phyloP scores from a whole-genome alignment of 257 asterid genomes.

The Solanum pennellii region DNA sequence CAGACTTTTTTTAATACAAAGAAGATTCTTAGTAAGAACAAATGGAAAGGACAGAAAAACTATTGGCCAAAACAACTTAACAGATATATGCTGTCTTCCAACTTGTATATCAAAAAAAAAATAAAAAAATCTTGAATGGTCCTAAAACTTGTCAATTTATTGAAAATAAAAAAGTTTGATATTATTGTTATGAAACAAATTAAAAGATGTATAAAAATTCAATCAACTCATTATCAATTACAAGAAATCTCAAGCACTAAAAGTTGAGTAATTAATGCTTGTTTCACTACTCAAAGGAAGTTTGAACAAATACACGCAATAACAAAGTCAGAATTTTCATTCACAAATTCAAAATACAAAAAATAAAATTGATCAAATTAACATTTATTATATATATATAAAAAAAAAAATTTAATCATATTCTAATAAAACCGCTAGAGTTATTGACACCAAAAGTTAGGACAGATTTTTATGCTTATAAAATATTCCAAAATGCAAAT shows the following conservation, averaged over 20 bases:
- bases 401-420: too few relatives aligned
- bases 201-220: neutral
- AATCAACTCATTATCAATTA: slow-evolving; percentile 11
- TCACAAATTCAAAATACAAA: accelerated
- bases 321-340: neutral
- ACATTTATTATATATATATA: neutral
- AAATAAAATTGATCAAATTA: too few relatives aligned
- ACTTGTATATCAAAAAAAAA: slow-evolving; percentile 23
- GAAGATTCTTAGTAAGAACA: slow-evolving; percentile 42
- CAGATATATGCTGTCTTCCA: slow-evolving; percentile 41
- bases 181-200: slow-evolving; percentile 7
- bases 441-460: slow-evolving; percentile 3
- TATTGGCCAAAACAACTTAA: slow-evolving; percentile 36
- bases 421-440: neutral
- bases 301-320: too few relatives aligned
- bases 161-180: slow-evolving; percentile 14
- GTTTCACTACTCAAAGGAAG: neutral
- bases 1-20: slow-evolving; percentile 20
- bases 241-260: slow-evolving; percentile 3
- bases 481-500: neutral
- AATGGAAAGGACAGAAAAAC: slow-evolving; percentile 45
- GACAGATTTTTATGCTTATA: neutral
- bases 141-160: slow-evolving; percentile 36
- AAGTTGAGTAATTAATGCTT: neutral
- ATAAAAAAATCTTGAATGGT: slow-evolving; percentile 16